These are phyloP conservation scores for Phytophthora capsici DNA, from an alignment of 352 stramenopile genomes.

Conservation along the genomic window DNA sequence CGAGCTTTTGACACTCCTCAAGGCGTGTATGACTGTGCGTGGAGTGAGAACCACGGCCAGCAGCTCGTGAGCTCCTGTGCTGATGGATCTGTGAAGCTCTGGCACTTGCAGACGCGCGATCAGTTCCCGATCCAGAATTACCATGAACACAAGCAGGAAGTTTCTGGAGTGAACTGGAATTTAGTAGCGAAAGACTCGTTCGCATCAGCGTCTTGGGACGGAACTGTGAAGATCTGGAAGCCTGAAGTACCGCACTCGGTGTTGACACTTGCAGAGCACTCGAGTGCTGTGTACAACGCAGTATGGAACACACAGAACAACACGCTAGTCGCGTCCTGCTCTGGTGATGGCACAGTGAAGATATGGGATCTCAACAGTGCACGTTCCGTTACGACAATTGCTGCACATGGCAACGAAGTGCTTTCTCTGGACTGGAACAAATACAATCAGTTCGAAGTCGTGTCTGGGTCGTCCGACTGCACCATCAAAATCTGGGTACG, in stretches of 20 bases:
- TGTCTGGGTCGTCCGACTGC: slow-evolving; percentile 86
- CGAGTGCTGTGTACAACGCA: slow-evolving; percentile 80
- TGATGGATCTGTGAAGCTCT: slow-evolving; percentile 90
- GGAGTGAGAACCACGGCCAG: slow-evolving; percentile 88
- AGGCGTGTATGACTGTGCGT: slow-evolving; percentile 91
- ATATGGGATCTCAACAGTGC: slow-evolving; percentile 80
- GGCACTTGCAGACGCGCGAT: slow-evolving; percentile 88
- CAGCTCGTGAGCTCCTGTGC: slow-evolving; percentile 89
- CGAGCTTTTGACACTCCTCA: slow-evolving; percentile 91
- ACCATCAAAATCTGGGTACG: slow-evolving; percentile 88
- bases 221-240: slow-evolving; percentile 88
- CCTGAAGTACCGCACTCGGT: slow-evolving; percentile 76
- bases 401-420: slow-evolving; percentile 82
- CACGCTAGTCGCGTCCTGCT: slow-evolving; percentile 76
- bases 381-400: slow-evolving; percentile 63
- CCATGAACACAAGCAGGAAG: slow-evolving; percentile 88
- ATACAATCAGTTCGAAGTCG: slow-evolving; percentile 91
- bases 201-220: slow-evolving; percentile 88
- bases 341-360: slow-evolving; percentile 75
- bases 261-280: slow-evolving; percentile 80
- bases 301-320: slow-evolving; percentile 87
- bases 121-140: slow-evolving; percentile 90
- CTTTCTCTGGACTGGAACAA: slow-evolving; percentile 93
- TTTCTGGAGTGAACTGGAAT: slow-evolving; percentile 92
- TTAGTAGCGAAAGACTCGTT: slow-evolving; percentile 89